Percentiles rank a stretch among this genome's conserved stretches.
phyloP scores from a whole-genome alignment of 345 rosid species.

The Rhizophora apiculata region DNA sequence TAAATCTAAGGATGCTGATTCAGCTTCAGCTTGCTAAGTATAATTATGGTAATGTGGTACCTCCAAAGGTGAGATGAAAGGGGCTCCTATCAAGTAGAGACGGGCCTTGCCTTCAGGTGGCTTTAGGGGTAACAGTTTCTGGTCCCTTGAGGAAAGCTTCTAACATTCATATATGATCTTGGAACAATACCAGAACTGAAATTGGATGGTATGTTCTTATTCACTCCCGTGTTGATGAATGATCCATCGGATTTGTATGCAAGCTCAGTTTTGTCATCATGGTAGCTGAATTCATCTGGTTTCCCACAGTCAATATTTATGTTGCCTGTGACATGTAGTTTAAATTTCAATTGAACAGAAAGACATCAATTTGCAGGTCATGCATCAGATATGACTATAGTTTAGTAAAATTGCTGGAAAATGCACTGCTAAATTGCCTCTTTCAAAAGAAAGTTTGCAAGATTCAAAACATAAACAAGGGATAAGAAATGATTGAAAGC shows the following conservation, averaged over 20 bases:
- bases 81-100: constrained; percentile 28
- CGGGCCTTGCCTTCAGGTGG: constrained; percentile 27
- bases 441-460: not conserved
- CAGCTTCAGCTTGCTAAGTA: constrained; percentile 6
- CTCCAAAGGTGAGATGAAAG: constrained; percentile 37
- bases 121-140: constrained; percentile 31
- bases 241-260: constrained; percentile 12
- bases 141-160: constrained; percentile 30
- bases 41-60: constrained; percentile 25
- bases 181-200: constrained; percentile 16
- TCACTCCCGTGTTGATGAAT: constrained; percentile 25
- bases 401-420: not conserved
- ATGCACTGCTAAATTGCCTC: not conserved
- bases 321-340: constrained; percentile 11
- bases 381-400: not conserved
- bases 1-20: not conserved
- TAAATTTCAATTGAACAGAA: not conserved
- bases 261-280: constrained; percentile 13
- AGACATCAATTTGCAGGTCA: not conserved
- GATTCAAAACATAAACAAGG: not conserved
- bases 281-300: constrained; percentile 5
- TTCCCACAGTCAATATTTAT: constrained; percentile 37
- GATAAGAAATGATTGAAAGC: not conserved
- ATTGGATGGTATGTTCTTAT: constrained; percentile 16
- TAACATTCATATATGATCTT: constrained; percentile 2